phyloP scores from a whole-genome alignment of 805 yeast genomes.

The Cyberlindnera xishuangbannaensis region DNA sequence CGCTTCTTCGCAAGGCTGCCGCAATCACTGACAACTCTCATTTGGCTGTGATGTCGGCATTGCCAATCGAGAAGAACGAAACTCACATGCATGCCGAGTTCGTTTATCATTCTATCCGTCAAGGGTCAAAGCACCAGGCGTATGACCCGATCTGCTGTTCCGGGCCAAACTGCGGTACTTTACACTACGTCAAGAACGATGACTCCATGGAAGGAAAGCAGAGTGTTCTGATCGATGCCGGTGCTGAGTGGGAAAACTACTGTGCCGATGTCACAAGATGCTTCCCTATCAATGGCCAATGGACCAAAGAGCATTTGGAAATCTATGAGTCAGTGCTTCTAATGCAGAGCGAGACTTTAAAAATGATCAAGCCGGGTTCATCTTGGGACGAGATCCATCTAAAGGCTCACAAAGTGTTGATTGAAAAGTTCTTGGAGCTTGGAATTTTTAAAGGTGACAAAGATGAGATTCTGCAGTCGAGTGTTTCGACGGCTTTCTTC shows the following conservation, averaged over 20 bases:
- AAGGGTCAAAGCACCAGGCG: conserved; percentile 84
- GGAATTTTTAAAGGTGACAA: conserved; percentile 67
- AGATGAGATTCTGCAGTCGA: conserved; percentile 64
- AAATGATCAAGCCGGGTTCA: conserved; percentile 73
- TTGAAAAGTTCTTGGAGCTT: conserved; percentile 60
- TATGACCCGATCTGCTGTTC: conserved; percentile 96
- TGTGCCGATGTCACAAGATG: conserved; percentile 94
- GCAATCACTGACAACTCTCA: conserved; percentile 85
- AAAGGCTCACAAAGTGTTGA: conserved; percentile 71
- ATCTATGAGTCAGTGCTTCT: conserved; percentile 73
- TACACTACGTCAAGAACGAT: conserved; percentile 85
- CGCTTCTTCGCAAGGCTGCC: conserved; percentile 72
- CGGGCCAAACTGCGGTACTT: conserved; percentile 85
- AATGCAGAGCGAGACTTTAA: conserved; percentile 76
- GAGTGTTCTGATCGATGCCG: conserved; percentile 86
- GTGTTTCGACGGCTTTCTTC: conserved; percentile 71
- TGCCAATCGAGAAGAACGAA: conserved; percentile 83
- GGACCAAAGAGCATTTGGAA: conserved; percentile 82
- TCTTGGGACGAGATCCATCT: conserved; percentile 83
- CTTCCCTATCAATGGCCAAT: conserved; percentile 86
- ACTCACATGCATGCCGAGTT: conserved; percentile 95
- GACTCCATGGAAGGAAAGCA: conserved; percentile 50
- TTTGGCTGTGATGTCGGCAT: conserved; percentile 85
- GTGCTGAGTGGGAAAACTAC: conserved; percentile 94
- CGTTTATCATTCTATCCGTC: conserved; percentile 86